A percentile compares a stretch with the other conserved stretches of the same genome.
Conservation (phyloP, 2,329 filamentous ascomycete genomes). For the Trichoderma sp. region DNA sequence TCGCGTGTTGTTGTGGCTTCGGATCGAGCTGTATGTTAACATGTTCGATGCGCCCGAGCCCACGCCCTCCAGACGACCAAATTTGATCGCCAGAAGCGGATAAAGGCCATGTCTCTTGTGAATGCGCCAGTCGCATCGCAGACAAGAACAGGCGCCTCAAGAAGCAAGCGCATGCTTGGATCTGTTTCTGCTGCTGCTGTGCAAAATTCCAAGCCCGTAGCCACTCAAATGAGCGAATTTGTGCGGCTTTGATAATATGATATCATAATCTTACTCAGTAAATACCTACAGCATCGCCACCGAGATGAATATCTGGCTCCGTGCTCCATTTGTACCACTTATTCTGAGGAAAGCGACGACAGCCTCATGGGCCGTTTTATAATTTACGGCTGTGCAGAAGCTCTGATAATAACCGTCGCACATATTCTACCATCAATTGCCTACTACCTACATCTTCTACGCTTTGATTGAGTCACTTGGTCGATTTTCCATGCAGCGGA, state of each 20-base stretch:
- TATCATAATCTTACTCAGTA: conserved; percentile 23
- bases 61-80: background rate
- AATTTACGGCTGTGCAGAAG: background rate
- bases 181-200: background rate
- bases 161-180: background rate
- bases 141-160: background rate
- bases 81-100: background rate
- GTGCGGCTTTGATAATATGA: conserved; percentile 12
- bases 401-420: background rate
- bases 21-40: background rate
- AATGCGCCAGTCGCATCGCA: conserved; percentile 6
- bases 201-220: background rate
- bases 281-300: conserved; percentile 13
- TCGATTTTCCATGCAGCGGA: background rate
- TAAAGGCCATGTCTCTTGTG: background rate
- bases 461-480: background rate
- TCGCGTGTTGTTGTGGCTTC: background rate
- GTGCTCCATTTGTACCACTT: background rate
- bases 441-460: background rate
- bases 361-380: background rate
- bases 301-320: background rate
- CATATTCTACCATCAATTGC: background rate
- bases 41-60: background rate
- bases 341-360: background rate
- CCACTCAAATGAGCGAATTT: conserved; percentile 15